Evolutionary conservation across 2,329 filamentous ascomycete genomes (phyloP).

Genomic region (Mycosphaerelloides madeirae): DNA sequence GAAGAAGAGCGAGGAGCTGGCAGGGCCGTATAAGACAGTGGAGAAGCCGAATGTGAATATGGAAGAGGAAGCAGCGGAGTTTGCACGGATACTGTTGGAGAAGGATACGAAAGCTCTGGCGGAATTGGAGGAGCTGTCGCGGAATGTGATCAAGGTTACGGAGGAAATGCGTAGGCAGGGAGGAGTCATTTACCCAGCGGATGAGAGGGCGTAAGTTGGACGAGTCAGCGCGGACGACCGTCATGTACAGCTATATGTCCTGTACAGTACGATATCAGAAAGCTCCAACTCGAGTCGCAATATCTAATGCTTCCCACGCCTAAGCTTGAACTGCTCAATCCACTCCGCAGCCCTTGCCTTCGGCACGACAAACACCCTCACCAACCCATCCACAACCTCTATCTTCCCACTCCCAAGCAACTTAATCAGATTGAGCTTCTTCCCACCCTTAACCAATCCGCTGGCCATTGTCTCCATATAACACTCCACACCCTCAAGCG

Average conservation of each 20-base stretch:
- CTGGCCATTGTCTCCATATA: constrained; percentile 80
- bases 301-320: constrained; percentile 41
- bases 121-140: constrained; percentile 39
- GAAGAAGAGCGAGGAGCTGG: constrained; percentile 40
- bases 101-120: constrained; percentile 35
- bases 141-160: constrained; percentile 40
- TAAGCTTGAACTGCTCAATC: constrained; percentile 78
- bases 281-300: too few species aligned
- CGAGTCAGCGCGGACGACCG: neutral
- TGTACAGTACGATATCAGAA: neutral
- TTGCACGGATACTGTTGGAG: constrained; percentile 41
- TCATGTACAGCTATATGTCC: neutral
- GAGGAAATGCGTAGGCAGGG: constrained; percentile 42
- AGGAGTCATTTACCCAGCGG: constrained; percentile 40
- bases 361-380: constrained; percentile 79
- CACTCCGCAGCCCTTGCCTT: constrained; percentile 64
- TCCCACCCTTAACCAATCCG: constrained; percentile 83
- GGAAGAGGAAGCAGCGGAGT: constrained; percentile 45
- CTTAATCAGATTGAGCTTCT: constrained; percentile 72
- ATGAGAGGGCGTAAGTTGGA: constrained; percentile 16
- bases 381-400: constrained; percentile 80
- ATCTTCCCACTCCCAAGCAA: constrained; percentile 71
- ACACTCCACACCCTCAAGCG: constrained; percentile 64
- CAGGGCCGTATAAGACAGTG: constrained; percentile 27
- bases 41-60: constrained; percentile 42